Conservation (phyloP, 2,329 filamentous ascomycete species). For the Penicillium brevicompactum region DNA sequence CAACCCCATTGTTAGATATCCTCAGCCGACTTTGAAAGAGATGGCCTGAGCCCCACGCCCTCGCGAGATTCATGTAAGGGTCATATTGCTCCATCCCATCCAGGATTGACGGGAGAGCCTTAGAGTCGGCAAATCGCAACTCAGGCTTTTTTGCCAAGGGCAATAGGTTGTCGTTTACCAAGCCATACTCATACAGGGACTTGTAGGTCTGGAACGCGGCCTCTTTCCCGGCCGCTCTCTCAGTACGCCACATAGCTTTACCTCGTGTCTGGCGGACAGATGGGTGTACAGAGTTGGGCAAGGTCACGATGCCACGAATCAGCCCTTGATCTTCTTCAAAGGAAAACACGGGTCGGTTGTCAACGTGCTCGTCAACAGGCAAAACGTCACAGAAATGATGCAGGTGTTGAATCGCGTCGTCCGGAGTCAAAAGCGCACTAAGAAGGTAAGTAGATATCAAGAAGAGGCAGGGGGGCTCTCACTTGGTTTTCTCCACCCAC, state of each 20-base stretch:
- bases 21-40: constrained; percentile 26
- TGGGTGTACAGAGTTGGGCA: constrained; percentile 71
- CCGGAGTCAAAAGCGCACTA: constrained; percentile 69
- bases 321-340: constrained; percentile 25
- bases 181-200: constrained; percentile 66
- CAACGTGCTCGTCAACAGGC: constrained; percentile 59
- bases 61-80: constrained; percentile 32
- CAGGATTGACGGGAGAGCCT: constrained; percentile 21
- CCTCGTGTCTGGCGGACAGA: constrained; percentile 59
- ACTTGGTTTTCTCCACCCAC: constrained; percentile 40
- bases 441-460: constrained; percentile 1
- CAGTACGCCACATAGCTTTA: constrained; percentile 64
- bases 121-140: constrained; percentile 13
- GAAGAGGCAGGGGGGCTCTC: background rate
- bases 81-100: constrained; percentile 33
- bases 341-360: constrained; percentile 67
- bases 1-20: constrained; percentile 15
- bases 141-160: constrained; percentile 52
- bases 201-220: constrained; percentile 80
- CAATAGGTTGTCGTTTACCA: constrained; percentile 78
- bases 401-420: constrained; percentile 75
- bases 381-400: constrained; percentile 76
- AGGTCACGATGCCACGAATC: constrained; percentile 60
- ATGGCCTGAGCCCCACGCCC: constrained; percentile 26
- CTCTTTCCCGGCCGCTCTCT: constrained; percentile 75